These are phyloP conservation scores for Pythium brassicae DNA, from an alignment of 352 stramenopile genomes.

Conservation along the genomic window DNA sequence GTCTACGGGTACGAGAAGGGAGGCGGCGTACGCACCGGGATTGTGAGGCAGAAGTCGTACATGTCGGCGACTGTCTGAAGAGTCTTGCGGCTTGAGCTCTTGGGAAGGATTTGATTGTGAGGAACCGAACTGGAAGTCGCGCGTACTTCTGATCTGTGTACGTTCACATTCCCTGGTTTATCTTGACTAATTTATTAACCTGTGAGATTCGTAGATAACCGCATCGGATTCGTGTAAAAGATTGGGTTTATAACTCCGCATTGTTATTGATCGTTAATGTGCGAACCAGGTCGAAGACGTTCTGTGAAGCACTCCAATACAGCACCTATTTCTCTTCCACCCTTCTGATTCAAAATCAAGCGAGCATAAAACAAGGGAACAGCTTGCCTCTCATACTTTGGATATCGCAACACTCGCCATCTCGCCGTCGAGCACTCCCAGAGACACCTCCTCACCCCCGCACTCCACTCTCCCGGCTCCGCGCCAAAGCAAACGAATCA, in stretches of 20 bases:
- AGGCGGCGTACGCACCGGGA: constrained; percentile 52
- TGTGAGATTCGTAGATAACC: too few relatives aligned
- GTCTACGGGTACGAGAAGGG: background rate
- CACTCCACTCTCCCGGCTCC: background rate
- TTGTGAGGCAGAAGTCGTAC: constrained; percentile 88
- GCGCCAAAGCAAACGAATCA: background rate
- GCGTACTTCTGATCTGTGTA: too few relatives aligned
- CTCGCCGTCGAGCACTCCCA: background rate
- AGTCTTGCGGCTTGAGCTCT: constrained; percentile 3
- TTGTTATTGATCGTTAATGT: background rate
- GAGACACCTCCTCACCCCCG: background rate
- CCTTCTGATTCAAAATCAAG: too few relatives aligned
- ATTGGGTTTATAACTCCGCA: background rate
- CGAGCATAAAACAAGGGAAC: too few relatives aligned
- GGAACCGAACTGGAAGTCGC: too few relatives aligned
- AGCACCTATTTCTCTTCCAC: background rate
- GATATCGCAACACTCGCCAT: constrained; percentile 8
- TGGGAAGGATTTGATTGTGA: background rate
- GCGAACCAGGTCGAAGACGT: background rate
- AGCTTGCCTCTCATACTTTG: background rate
- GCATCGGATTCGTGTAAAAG: too few relatives aligned
- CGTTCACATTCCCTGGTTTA: too few relatives aligned
- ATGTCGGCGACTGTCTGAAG: constrained; percentile 21
- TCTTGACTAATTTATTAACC: too few relatives aligned
- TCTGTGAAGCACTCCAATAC: background rate